phyloP scores from a whole-genome alignment of 805 yeast genomes.

The Monosporozyma siamensis region DNA sequence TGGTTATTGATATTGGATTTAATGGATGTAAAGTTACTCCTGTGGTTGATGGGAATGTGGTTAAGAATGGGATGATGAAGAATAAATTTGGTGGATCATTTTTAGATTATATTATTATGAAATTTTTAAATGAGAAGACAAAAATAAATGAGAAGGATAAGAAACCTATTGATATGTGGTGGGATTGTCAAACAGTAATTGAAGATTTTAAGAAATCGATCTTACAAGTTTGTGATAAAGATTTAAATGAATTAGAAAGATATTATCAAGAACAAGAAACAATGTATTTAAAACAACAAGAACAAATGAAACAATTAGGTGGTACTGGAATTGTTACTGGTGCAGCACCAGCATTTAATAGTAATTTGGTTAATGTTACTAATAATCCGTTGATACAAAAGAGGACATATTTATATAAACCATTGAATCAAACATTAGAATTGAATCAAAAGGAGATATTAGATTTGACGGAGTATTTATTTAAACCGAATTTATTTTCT shows the following conservation, averaged over 20 bases:
- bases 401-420: slow-evolving; percentile 17
- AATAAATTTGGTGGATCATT: slow-evolving; percentile 82
- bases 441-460: slow-evolving; percentile 21
- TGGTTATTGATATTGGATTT: slow-evolving; percentile 75
- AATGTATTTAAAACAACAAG: slow-evolving; percentile 14
- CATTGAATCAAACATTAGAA: slow-evolving; percentile 13
- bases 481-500: slow-evolving; percentile 20
- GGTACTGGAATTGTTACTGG: slow-evolving; percentile 1
- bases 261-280: slow-evolving; percentile 20
- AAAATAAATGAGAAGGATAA: slow-evolving; percentile 1
- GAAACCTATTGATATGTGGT: slow-evolving; percentile 19
- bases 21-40: slow-evolving; percentile 66
- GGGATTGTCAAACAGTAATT: slow-evolving; percentile 23
- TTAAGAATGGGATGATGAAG: slow-evolving; percentile 54
- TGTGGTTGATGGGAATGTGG: slow-evolving; percentile 62
- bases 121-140: slow-evolving; percentile 32
- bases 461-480: slow-evolving; percentile 21
- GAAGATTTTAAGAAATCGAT: slow-evolving; percentile 25
- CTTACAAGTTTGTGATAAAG: slow-evolving; percentile 25
- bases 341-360: slow-evolving; percentile 1
- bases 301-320: slow-evolving; percentile 11
- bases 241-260: slow-evolving; percentile 17
- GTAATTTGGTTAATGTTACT: slow-evolving; percentile 1
- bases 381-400: slow-evolving; percentile 17
- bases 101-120: slow-evolving; percentile 52